phyloP scores from a whole-genome alignment of 768 basidiomycete genomes.

The Tylopilus felleus region DNA sequence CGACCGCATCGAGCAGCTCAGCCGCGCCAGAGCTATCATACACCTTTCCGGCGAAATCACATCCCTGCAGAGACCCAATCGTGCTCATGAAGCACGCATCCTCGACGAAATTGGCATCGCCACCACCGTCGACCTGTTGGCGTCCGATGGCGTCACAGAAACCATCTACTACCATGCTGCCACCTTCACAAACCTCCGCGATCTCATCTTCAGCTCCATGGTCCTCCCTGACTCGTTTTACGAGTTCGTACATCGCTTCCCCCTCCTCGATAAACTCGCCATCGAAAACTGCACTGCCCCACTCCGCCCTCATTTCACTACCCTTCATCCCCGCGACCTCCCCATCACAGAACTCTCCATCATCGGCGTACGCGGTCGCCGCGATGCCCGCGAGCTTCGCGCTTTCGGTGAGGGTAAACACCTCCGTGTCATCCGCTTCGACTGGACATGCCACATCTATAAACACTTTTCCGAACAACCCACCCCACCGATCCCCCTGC shows the following conservation, averaged over 20 bases:
- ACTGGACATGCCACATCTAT: constrained; percentile 41
- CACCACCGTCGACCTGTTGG: constrained; percentile 22
- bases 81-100: constrained; percentile 25
- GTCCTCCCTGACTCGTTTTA: constrained; percentile 38
- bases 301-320: constrained; percentile 14
- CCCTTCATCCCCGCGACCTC: constrained; percentile 32
- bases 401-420: constrained; percentile 36
- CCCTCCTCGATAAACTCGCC: constrained; percentile 36
- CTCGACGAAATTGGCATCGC: constrained; percentile 21
- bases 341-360: constrained; percentile 44
- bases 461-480: constrained; percentile 20
- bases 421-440: constrained; percentile 42
- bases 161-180: constrained; percentile 18
- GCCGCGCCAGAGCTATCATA: constrained; percentile 24
- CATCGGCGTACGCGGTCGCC: constrained; percentile 32
- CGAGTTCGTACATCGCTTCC: constrained; percentile 35
- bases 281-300: constrained; percentile 40
- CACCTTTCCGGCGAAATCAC: constrained; percentile 16
- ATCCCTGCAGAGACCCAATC: constrained; percentile 14
- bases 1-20: constrained; percentile 29
- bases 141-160: constrained; percentile 12
- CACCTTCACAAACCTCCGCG: constrained; percentile 35
- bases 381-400: constrained; percentile 24
- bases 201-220: constrained; percentile 37
- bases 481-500: not conserved